A percentile compares a stretch with the other conserved stretches of the same genome.
Evolutionary conservation across 208 protist species (phyloP).

Genomic region (Tritrichomonas foetus): DNA sequence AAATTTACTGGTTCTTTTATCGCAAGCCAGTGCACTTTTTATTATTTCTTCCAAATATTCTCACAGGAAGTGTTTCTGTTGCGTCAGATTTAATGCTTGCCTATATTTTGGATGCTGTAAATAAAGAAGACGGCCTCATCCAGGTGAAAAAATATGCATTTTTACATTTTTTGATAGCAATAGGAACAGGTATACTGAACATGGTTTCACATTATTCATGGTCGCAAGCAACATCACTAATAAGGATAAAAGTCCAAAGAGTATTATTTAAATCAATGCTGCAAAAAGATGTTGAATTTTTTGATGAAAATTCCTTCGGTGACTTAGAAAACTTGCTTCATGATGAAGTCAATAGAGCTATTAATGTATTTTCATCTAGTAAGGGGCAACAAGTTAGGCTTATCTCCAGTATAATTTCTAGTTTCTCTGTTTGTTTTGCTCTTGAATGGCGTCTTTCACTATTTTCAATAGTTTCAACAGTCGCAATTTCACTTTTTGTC

Average conservation of each 20-base stretch:
- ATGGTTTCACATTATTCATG: neutral
- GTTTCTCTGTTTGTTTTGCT: neutral
- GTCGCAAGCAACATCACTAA: neutral
- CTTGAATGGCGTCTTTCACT: neutral
- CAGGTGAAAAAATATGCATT: neutral
- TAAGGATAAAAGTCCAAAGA: neutral
- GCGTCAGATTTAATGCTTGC: neutral
- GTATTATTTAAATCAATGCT: neutral
- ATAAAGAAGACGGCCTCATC: neutral
- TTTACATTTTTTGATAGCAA: neutral
- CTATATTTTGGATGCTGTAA: neutral
- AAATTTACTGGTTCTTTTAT: neutral
- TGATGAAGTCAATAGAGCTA: neutral
- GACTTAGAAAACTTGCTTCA: neutral
- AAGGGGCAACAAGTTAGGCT: neutral
- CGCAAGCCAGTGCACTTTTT: neutral
- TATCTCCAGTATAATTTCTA: neutral
- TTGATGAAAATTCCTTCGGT: neutral
- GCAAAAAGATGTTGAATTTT: neutral
- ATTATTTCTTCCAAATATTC: neutral
- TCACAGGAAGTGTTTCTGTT: neutral
- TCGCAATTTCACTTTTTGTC: neutral
- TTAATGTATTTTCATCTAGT: neutral
- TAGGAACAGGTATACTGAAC: too few species aligned
- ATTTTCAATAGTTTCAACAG: neutral